Conservation (phyloP, 2,329 filamentous ascomycete genomes). For the Dothiorella sarmentorum region DNA sequence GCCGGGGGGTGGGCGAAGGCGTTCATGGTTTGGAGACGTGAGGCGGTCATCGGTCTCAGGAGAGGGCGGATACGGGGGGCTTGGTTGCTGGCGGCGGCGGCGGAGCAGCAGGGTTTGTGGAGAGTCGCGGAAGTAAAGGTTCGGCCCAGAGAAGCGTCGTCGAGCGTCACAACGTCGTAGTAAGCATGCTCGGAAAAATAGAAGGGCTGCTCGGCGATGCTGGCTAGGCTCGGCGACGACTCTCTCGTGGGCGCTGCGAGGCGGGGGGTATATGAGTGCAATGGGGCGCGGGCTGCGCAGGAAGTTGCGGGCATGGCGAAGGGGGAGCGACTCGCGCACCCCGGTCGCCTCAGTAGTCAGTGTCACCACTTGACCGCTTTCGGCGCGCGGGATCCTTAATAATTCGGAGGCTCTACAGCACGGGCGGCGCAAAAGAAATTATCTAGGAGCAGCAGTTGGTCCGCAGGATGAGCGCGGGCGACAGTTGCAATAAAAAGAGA, state of each 20-base stretch:
- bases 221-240: slow-evolving; percentile 29
- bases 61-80: slow-evolving; percentile 27
- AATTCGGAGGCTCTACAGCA: slow-evolving; percentile 1
- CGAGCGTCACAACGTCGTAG: slow-evolving; percentile 32
- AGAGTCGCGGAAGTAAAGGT: slow-evolving; percentile 25
- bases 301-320: slow-evolving; percentile 19
- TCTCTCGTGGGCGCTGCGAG: slow-evolving; percentile 26
- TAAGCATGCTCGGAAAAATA: slow-evolving; percentile 28
- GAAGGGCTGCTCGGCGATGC: slow-evolving; percentile 29
- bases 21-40: slow-evolving; percentile 19
- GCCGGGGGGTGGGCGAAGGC: slow-evolving; percentile 37
- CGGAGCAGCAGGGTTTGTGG: slow-evolving; percentile 22
- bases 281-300: slow-evolving; percentile 9
- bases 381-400: slow-evolving; percentile 18
- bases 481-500: background rate
- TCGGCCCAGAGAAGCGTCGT: slow-evolving; percentile 26
- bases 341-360: slow-evolving; percentile 10
- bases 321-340: slow-evolving; percentile 14
- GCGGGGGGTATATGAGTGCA: slow-evolving; percentile 19
- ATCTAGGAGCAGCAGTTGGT: slow-evolving; percentile 5
- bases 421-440: slow-evolving; percentile 13
- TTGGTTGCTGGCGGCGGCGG: slow-evolving; percentile 19
- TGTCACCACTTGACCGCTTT: slow-evolving; percentile 17
- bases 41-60: slow-evolving; percentile 34
- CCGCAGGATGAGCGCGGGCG: background rate